Conservation (phyloP, 2,329 filamentous ascomycete genomes). For the Sporothrix brunneoviolacea region DNA sequence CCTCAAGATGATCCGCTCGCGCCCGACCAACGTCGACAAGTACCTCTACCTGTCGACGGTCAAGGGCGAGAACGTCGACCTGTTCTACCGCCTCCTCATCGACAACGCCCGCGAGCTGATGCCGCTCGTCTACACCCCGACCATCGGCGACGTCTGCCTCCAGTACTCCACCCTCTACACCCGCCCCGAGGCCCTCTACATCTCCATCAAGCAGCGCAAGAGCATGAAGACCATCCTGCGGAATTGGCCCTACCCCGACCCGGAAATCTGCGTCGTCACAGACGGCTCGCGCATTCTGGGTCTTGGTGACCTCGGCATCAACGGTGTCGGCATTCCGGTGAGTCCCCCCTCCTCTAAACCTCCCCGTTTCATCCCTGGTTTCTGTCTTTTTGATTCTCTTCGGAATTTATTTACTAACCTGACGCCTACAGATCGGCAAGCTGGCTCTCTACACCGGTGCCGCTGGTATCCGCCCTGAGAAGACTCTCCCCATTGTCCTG, state of each 20-base stretch:
- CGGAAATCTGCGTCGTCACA: slow-evolving; percentile 94
- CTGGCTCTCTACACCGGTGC: slow-evolving; percentile 91
- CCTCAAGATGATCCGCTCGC: slow-evolving; percentile 66
- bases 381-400: neutral
- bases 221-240: slow-evolving; percentile 80
- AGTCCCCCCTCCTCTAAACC: slow-evolving; percentile 28
- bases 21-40: slow-evolving; percentile 68
- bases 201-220: slow-evolving; percentile 90
- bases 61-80: slow-evolving; percentile 68
- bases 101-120: slow-evolving; percentile 70
- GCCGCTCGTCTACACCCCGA: slow-evolving; percentile 80
- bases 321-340: slow-evolving; percentile 94
- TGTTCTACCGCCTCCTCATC: slow-evolving; percentile 77
- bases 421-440: slow-evolving; percentile 65
- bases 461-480: slow-evolving; percentile 86
- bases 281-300: slow-evolving; percentile 91
- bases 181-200: slow-evolving; percentile 89
- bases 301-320: slow-evolving; percentile 90
- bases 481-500: slow-evolving; percentile 66
- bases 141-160: slow-evolving; percentile 91
- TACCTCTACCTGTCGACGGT: slow-evolving; percentile 74
- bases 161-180: slow-evolving; percentile 96
- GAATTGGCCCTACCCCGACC: slow-evolving; percentile 86
- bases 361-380: neutral
- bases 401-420: slow-evolving; percentile 13